These are phyloP conservation scores for Termitomyces sp. DNA, from an alignment of 768 basidiomycete genomes.

Conservation along the genomic window DNA sequence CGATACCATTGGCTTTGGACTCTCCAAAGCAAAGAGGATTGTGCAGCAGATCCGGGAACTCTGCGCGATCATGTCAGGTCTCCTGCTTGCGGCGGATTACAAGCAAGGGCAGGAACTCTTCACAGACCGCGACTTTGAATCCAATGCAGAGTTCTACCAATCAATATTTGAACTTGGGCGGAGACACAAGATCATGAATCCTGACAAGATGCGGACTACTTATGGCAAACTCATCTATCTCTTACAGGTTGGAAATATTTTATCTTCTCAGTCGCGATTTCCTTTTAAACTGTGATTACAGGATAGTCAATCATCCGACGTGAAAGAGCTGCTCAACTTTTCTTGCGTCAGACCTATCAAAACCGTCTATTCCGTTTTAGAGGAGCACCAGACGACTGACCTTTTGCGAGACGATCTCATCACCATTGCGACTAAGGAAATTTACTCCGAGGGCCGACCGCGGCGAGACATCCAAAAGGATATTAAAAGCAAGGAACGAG, in stretches of 20 bases:
- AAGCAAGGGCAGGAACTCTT: slow-evolving; percentile 88
- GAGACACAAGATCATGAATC: slow-evolving; percentile 89
- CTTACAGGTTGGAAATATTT: slow-evolving; percentile 53
- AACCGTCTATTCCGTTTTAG: slow-evolving; percentile 67
- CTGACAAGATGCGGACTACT: slow-evolving; percentile 87
- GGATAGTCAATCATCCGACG: slow-evolving; percentile 85
- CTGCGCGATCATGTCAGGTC: slow-evolving; percentile 83
- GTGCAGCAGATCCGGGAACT: slow-evolving; percentile 85
- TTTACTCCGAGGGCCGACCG: slow-evolving; percentile 66
- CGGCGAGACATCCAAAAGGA: slow-evolving; percentile 81
- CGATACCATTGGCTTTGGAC: slow-evolving; percentile 73
- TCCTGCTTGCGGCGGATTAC: slow-evolving; percentile 81
- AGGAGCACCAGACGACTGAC: slow-evolving; percentile 58
- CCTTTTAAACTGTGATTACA: slow-evolving; percentile 23
- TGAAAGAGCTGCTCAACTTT: slow-evolving; percentile 76
- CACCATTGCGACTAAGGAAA: slow-evolving; percentile 77
- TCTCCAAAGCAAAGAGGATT: slow-evolving; percentile 84
- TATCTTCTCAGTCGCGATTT: neutral
- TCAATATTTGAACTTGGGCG: slow-evolving; percentile 78
- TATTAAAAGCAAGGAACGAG: slow-evolving; percentile 81
- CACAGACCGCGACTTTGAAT: slow-evolving; percentile 74
- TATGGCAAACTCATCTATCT: slow-evolving; percentile 86
- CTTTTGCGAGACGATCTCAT: slow-evolving; percentile 77
- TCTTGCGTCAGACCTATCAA: slow-evolving; percentile 75
- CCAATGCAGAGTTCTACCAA: slow-evolving; percentile 79